Conservation (phyloP, 2,329 filamentous ascomycete species). For the Teratosphaeria viscida region DNA sequence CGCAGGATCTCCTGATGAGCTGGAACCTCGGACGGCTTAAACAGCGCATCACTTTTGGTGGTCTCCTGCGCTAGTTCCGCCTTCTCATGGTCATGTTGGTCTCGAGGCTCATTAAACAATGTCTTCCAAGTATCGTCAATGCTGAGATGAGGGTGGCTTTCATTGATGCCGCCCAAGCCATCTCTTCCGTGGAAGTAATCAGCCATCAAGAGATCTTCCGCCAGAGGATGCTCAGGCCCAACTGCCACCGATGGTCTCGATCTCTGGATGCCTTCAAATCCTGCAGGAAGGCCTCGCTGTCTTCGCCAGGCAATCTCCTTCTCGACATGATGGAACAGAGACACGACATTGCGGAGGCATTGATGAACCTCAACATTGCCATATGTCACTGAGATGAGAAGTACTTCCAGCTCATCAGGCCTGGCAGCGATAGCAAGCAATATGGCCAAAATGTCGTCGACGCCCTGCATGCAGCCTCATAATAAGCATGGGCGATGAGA, state of each 20-base stretch:
- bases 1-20: constrained; percentile 85
- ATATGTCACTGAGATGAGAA: constrained; percentile 81
- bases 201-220: constrained; percentile 53
- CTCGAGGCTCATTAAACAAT: constrained; percentile 30
- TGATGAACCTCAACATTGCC: constrained; percentile 84
- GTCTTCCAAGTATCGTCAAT: constrained; percentile 39
- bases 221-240: constrained; percentile 74
- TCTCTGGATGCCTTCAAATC: constrained; percentile 61
- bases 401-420: constrained; percentile 73
- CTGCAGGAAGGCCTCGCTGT: constrained; percentile 52
- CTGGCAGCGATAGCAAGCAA: constrained; percentile 74
- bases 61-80: constrained; percentile 27
- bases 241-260: constrained; percentile 67
- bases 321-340: constrained; percentile 83
- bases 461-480: constrained; percentile 40
- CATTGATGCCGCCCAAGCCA: constrained; percentile 39
- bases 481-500: neutral
- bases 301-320: constrained; percentile 79
- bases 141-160: constrained; percentile 38
- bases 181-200: constrained; percentile 34
- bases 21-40: constrained; percentile 62
- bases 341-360: constrained; percentile 79
- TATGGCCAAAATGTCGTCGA: constrained; percentile 85
- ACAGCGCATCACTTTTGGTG: constrained; percentile 40
- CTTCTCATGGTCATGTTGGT: constrained; percentile 19